phyloP scores from a whole-genome alignment of 1,284 basidiomycete genomes.

The Marasmius fiardii region DNA sequence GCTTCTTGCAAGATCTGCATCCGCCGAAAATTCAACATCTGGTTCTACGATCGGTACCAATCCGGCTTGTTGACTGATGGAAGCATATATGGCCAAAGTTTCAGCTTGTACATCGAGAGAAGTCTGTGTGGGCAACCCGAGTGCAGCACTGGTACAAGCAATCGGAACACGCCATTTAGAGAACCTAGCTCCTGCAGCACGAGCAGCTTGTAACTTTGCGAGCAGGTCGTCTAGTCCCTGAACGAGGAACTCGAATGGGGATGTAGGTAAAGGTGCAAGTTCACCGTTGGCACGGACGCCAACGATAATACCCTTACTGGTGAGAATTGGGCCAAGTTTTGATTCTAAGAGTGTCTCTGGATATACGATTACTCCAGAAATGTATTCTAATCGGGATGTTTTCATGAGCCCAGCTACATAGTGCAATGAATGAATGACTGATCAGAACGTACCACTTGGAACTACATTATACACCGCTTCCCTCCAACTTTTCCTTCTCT shows the following conservation, averaged over 20 bases:
- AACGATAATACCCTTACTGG: constrained; percentile 42
- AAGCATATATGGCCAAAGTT: constrained; percentile 40
- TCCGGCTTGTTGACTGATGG: constrained; percentile 45
- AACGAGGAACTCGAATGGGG: constrained; percentile 42
- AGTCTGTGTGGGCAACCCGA: constrained; percentile 33
- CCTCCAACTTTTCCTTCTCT: constrained; percentile 40
- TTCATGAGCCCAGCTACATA: background rate
- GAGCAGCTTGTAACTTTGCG: constrained; percentile 37
- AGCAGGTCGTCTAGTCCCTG: constrained; percentile 48
- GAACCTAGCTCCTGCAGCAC: constrained; percentile 43
- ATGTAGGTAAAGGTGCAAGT: constrained; percentile 41
- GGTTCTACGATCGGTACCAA: constrained; percentile 52
- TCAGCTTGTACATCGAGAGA: constrained; percentile 43
- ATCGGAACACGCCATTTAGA: constrained; percentile 51
- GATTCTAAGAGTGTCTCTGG: constrained; percentile 46
- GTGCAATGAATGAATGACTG: no score
- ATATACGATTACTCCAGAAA: constrained; percentile 49
- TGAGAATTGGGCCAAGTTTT: constrained; percentile 39
- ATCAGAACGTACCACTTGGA: constrained; percentile 30
- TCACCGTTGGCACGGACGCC: constrained; percentile 51
- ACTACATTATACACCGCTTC: constrained; percentile 42
- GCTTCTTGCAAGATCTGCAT: constrained; percentile 43
- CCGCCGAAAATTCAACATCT: constrained; percentile 47
- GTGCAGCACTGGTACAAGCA: constrained; percentile 34
- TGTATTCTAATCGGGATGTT: constrained; percentile 32